Conservation (phyloP, 2,329 filamentous ascomycete species). For the Passalora sequoiae region DNA sequence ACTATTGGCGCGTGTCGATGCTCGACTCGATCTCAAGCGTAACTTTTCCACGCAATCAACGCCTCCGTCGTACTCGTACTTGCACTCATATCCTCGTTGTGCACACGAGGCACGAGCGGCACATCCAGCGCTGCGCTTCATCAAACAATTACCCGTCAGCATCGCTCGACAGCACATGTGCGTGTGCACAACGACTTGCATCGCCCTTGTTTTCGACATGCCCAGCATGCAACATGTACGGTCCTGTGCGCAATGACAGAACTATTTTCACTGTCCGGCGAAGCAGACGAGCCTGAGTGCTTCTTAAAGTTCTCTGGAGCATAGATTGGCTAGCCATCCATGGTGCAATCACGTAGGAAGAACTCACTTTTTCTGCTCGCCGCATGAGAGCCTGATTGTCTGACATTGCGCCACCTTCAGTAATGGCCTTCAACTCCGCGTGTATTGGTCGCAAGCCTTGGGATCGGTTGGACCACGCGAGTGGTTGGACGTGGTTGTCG, state of each 20-base stretch:
- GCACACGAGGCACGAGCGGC: conserved; percentile 16
- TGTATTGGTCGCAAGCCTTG: no score
- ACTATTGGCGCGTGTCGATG: conserved; percentile 15
- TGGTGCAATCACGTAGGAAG: no score
- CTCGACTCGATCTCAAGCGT: conserved; percentile 13
- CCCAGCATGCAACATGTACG: conserved; percentile 22
- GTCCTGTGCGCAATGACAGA: conserved; percentile 8
- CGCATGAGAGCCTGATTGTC: no score
- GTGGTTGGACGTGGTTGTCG: no score
- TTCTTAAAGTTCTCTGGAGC: no score
- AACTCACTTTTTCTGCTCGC: no score
- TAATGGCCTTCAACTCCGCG: no score
- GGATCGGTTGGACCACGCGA: no score
- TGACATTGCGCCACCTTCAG: no score
- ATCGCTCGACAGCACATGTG: background rate
- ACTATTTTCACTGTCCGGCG: background rate
- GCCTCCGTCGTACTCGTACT: conserved; percentile 22
- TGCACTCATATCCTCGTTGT: conserved; percentile 13
- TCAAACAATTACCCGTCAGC: conserved; percentile 1
- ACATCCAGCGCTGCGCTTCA: conserved; percentile 16
- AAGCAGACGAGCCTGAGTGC: no score
- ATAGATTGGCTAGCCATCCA: no score
- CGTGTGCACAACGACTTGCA: conserved; percentile 1
- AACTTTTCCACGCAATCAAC: conserved; percentile 16
- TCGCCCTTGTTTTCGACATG: conserved; percentile 22